Conservation (phyloP, 73 alveolate genomes). For the Paramecium sonneborni region DNA sequence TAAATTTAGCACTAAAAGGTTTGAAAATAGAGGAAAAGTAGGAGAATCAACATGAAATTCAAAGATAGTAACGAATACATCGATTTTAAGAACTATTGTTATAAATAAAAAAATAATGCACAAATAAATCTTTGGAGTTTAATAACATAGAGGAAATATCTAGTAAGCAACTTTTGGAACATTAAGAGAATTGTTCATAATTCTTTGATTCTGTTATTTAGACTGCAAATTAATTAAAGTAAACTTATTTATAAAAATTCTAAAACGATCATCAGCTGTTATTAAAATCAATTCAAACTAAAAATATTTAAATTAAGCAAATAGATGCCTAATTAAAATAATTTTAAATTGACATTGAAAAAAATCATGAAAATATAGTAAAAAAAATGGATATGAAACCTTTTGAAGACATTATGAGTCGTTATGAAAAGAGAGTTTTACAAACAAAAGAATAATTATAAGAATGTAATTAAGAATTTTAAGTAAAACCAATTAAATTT, state of each 20-base stretch:
- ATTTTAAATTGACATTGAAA: constrained; percentile 20
- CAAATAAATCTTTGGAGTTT: not conserved
- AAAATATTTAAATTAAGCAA: not conserved
- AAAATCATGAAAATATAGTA: constrained; percentile 52
- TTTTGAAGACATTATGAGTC: constrained; percentile 20
- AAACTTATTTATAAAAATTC: not conserved
- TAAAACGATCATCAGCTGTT: not conserved
- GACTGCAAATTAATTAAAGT: constrained; percentile 33
- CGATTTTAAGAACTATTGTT: not conserved
- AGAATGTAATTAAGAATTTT: not conserved
- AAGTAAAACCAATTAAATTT: not conserved
- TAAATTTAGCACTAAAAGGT: constrained; percentile 31
- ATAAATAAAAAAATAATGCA: not conserved
- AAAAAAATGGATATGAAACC: constrained; percentile 56
- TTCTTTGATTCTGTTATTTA: constrained; percentile 1
- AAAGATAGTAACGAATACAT: not conserved
- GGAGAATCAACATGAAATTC: not conserved
- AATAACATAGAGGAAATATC: not conserved
- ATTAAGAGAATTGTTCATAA: not conserved
- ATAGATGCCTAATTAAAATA: not conserved
- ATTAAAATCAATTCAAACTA: not conserved
- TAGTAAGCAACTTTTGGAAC: not conserved
- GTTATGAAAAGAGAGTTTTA: constrained; percentile 33
- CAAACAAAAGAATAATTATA: not conserved
- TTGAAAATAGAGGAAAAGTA: constrained; percentile 27